Conservation (phyloP, 2,329 filamentous ascomycete genomes). For the Aspergillus udagawae region DNA sequence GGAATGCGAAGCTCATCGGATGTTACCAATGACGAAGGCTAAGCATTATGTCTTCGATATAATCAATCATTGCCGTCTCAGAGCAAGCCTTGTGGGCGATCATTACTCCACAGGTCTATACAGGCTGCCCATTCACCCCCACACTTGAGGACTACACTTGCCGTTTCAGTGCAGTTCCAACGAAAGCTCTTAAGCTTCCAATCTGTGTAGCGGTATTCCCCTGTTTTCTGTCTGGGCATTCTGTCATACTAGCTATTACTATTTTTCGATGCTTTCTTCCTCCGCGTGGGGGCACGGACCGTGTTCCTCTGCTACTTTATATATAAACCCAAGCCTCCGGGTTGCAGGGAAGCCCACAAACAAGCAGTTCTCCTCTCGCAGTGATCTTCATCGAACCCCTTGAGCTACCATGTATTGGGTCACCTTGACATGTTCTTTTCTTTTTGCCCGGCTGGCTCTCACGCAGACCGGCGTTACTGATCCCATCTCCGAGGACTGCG, state of each 20-base stretch:
- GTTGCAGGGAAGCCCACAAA: background rate
- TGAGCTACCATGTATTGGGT: constrained; percentile 1
- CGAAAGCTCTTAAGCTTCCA: background rate
- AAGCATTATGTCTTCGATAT: background rate
- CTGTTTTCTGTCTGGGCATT: background rate
- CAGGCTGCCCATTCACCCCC: background rate
- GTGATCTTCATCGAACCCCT: background rate
- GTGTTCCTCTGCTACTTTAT: background rate
- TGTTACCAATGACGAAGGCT: background rate
- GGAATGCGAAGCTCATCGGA: background rate
- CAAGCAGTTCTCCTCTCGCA: background rate
- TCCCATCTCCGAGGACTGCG: constrained; percentile 28
- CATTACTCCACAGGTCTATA: background rate
- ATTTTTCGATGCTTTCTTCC: background rate
- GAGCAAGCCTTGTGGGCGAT: background rate
- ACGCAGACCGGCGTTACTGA: constrained; percentile 25
- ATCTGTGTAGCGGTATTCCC: background rate
- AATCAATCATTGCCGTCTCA: background rate
- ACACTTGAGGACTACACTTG: background rate
- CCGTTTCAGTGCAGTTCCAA: background rate
- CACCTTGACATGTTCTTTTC: background rate
- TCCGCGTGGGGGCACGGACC: background rate
- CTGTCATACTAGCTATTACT: background rate
- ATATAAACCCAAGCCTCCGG: background rate
- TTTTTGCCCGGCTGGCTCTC: constrained; percentile 8